Evolutionary conservation across 305 asterid species (phyloP), one percentile per base, ranked within the genome.

Genomic region (Petunia hybrid): DNA sequence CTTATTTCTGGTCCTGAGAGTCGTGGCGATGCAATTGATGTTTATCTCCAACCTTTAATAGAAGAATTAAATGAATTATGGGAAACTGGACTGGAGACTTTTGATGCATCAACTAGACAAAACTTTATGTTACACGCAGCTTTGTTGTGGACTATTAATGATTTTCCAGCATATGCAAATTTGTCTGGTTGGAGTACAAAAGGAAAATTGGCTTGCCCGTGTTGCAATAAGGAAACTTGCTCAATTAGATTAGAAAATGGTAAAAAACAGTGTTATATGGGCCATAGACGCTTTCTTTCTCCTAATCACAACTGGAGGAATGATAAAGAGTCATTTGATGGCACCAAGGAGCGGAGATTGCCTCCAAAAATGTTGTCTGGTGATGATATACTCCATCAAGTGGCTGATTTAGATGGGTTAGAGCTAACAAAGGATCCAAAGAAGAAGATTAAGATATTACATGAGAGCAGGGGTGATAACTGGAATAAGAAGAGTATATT

Each of bases 91-190:
- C n/a, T n/a, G n/a, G n/a, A n/a, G 9, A 78, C 62, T 0, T 83
- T 70, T 70, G 76, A 71, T 79, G 77, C 71, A 8, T 51, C 65
- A 3, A 31, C 12, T 12, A 55, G 61, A n/a, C 4, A 80, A 14
- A 78, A 46, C 8, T 78, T 78, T 65, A 38, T 14, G 1, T 40
- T 83, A 14, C 38, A 10, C 51, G 83, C 62, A 43, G 5, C 63
- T 13, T 1, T 78, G 4, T 16, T 82, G 5, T 82, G 74, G 73
- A 82, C 84, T 4, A 51, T 83, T 1, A 70, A 71, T 79, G 83
- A 53, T 8, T 71, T 83, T 6, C 77, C n/a, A n/a, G n/a, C n/a
- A n/a, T n/a, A n/a, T n/a, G n/a, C n/a, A n/a, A n/a, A n/a, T n/a
- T n/a, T n/a, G n/a, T n/a, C n/a, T n/a, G n/a, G n/a, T n/a, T n/a